Evolutionary conservation across 805 yeast genomes (phyloP), one percentile per base, ranked within the genome.

Genomic region (Zygoascus flipseniorum): DNA sequence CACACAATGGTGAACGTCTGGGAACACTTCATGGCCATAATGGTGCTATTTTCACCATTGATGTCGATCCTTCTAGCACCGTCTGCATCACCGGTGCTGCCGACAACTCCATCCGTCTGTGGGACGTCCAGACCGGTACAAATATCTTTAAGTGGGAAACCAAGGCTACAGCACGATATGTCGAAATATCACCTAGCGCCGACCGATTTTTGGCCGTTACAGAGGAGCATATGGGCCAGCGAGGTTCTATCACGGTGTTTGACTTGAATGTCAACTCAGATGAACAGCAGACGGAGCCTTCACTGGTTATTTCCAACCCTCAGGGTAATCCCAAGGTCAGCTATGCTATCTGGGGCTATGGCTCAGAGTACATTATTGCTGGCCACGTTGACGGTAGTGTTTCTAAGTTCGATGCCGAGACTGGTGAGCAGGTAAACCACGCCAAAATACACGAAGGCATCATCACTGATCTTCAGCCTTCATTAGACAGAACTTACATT

Each of bases 11-110:
- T 64, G 99, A 93, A 73, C 82, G 98, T 70, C 72, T 93, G 55
- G 99, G 99, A 50, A 93, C 99, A 56, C 80, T 88, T 61, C 81
- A 72, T 44, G 90, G 90, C 9, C 98, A 93, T 70, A 77, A 78
- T 55, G 99, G 99, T 83, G 86, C 97, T 52, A 84, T 93, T 64
- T 89, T 95, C 93, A 83, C 96, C 35, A 83, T 93, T 59, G 98
- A 90, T 68, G 84, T 89, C 47, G 93, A 88, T 69, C 68, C 69
- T 35, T 77, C 78, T 53, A 76, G 92, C n/a, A 74, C 77, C 43
- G 77, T 78, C 57, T 82, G 88, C 59, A 81, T 83, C 54, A 90
- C 99, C 2, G 97, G 96, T 37, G 82, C 93, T 57, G 96, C 97
- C 52, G 99, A 93, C 68, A 82, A 85, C 69, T 76, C 85, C 52